Evolutionary conservation across 352 stramenopile genomes (phyloP), one percentile per base, ranked within the genome.

Genomic region (Pythium diclinum): DNA sequence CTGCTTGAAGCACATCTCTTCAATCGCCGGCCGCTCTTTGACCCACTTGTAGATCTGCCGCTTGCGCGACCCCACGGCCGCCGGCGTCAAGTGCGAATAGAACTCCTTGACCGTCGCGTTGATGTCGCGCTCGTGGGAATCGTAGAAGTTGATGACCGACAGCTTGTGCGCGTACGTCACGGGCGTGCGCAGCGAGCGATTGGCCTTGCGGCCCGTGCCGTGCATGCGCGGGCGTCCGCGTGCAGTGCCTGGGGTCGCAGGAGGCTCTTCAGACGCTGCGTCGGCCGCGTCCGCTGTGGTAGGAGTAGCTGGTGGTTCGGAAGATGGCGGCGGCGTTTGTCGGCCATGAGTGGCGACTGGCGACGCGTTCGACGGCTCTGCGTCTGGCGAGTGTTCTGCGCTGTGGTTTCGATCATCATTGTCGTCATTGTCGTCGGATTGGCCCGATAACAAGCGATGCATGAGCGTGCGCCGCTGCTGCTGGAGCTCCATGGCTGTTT

Each of bases 41-140:
- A 74, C 70, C 73, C 73, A 80, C 48, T 75, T 72, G 67, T 80
- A 80, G 65, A 80, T 75, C 63, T 77, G 71, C n/a, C 73, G 73
- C 65, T 80, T 80, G 64, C 73, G 70, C 34, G 73, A 80, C n/a
- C 67, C 56, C 40, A 64, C 48, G 23, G 58, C 52, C 25, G 33
- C 51, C 21, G 70, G 51, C 25, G 34, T 34, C 11, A 76, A 44
- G 6, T 77, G 56, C 21, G 63, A 34, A 55, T 80, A 80, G 60
- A 80, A 80, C 60, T 69, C 51, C 28, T 49, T 61, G 32, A 80
- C 55, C 1, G 73, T 80, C 36, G 73, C 69, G 47, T 75, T 70
- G 61, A 80, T 80, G 70, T 80, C 70, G 56, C 67, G 60, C 40
- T 68, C 61, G 32, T 72, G 54, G 25, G 63, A 49, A 16, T 79